Evolutionary conservation across 2,329 filamentous ascomycete species (phyloP).

Genomic region (Aspergillus quadrilineatus): DNA sequence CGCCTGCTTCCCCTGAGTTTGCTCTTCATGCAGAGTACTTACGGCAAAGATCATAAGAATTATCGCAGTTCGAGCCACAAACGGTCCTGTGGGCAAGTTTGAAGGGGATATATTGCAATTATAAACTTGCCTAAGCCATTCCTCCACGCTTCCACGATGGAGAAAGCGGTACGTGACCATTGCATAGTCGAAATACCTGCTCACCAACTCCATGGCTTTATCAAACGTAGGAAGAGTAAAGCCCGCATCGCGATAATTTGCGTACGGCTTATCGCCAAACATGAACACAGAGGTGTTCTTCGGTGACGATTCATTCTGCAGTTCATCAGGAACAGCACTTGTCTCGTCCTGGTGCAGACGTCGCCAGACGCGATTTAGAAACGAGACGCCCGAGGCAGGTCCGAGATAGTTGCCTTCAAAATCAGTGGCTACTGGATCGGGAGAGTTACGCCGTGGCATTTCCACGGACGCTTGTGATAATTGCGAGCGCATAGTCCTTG

Average conservation of each 20-base stretch:
- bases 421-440: conserved; percentile 49
- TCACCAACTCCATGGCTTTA: conserved; percentile 47
- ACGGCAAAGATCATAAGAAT: conserved; percentile 52
- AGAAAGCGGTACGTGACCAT: conserved; percentile 61
- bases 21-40: conserved; percentile 48
- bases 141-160: conserved; percentile 54
- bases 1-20: conserved; percentile 30
- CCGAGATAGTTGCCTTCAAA: conserved; percentile 58
- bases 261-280: conserved; percentile 54
- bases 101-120: conserved; percentile 38
- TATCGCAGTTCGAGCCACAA: conserved; percentile 51
- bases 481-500: conserved; percentile 4
- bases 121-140: conserved; percentile 47
- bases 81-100: conserved; percentile 39
- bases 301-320: conserved; percentile 30
- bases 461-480: conserved; percentile 12
- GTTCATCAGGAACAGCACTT: conserved; percentile 30
- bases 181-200: conserved; percentile 60
- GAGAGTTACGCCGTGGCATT: conserved; percentile 39
- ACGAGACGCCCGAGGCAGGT: conserved; percentile 52
- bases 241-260: conserved; percentile 32
- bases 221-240: conserved; percentile 43
- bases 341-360: conserved; percentile 58
- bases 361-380: conserved; percentile 68
- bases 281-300: conserved; percentile 49